Percentiles rank a stretch among this genome's conserved stretches.
Evolutionary conservation across 1,139 yeast genomes (phyloP).

Genomic region (Suhomyces ambrosiae): DNA sequence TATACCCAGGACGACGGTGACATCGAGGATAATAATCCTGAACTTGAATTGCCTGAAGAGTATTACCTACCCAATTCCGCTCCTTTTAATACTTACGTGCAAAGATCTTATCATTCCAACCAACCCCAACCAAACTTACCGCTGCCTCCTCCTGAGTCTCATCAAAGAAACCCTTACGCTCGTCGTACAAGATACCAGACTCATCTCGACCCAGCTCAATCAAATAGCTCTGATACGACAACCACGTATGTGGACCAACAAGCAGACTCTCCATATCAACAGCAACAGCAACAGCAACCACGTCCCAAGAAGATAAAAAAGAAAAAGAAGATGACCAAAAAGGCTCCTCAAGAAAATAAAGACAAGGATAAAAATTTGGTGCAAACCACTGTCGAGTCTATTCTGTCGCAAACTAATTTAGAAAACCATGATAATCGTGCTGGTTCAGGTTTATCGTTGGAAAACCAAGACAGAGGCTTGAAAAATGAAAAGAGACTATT

Average conservation of each 20-base stretch:
- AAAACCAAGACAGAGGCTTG: slow-evolving; percentile 13
- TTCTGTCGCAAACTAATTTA: slow-evolving; percentile 20
- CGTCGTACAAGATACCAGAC: slow-evolving; percentile 4
- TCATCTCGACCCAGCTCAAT: slow-evolving; percentile 9
- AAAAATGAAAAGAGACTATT: slow-evolving; percentile 24
- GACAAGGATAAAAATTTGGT: slow-evolving; percentile 1
- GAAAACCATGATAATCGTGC: slow-evolving; percentile 11
- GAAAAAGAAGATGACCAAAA: slow-evolving; percentile 5
- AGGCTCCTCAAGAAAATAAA: slow-evolving; percentile 1
- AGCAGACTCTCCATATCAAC: slow-evolving; percentile 6
- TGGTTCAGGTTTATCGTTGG: slow-evolving; percentile 10
- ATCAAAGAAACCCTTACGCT: slow-evolving; percentile 8
- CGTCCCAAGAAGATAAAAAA: slow-evolving; percentile 5
- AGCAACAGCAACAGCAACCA: slow-evolving; percentile 6
- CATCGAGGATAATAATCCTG: slow-evolving; percentile 11
- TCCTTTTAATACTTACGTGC: slow-evolving; percentile 12
- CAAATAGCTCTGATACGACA: slow-evolving; percentile 14
- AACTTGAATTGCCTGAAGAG: slow-evolving; percentile 10
- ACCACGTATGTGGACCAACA: slow-evolving; percentile 15
- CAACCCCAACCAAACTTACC: slow-evolving; percentile 5
- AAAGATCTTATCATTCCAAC: slow-evolving; percentile 11
- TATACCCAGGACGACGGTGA: slow-evolving; percentile 13
- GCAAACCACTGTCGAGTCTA: slow-evolving; percentile 3
- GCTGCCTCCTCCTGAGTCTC: slow-evolving; percentile 4
- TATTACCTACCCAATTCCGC: slow-evolving; percentile 13